Base-by-base conservation (phyloP, 768 basidiomycete genomes). In the Pseudohyphozyma bogoriensis region DNA sequence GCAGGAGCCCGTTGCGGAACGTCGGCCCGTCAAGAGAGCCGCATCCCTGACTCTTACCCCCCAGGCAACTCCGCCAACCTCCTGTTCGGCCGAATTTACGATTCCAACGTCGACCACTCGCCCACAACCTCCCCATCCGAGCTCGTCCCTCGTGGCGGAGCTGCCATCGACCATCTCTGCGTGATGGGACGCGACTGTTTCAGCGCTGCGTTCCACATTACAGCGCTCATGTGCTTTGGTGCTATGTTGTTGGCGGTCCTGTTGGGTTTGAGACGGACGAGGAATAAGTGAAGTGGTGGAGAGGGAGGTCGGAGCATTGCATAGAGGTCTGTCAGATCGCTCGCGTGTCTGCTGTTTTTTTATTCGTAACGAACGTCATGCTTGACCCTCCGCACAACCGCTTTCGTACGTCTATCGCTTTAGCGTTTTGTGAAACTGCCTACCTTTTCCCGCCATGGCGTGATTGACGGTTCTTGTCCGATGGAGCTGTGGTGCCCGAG, bases 151-250 rank as follows among this genome's bases (percentile, higher is more conserved):
- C 47, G 35, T 5, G 35, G 29, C n/a, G 28, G 28, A 29, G 31
- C 56, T 6, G 49, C 44, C 1, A 37, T 32, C 1, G 59, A 57
- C 26, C 47, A 46, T 2, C n/a, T 60, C 16, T 67, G 66, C 53
- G 9, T 42, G 2, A 50, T 58, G 28, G 62, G 66, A 10, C 22
- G 18, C 15, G 59, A 31, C n/a, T 67, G 66, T 46, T 67, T 61
- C 47, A 33, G 46, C 11, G 0, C 37, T 2, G 62, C 66, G 20
- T 63, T 67, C 51, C 45, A 50, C 4, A 36, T 44, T 1, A 67
- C 62, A 24, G 56, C 60, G 8, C 3, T 59, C 2, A 62, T 64
- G 51, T 55, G 59, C 22, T 5, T 58, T 15, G 8, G 26, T 5
- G 66, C 66, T 0, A 16, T 64, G 1, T 57, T 12, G 0, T 2